phyloP scores from a whole-genome alignment of 1,284 basidiomycete species.

The Ustilago crameri region DNA sequence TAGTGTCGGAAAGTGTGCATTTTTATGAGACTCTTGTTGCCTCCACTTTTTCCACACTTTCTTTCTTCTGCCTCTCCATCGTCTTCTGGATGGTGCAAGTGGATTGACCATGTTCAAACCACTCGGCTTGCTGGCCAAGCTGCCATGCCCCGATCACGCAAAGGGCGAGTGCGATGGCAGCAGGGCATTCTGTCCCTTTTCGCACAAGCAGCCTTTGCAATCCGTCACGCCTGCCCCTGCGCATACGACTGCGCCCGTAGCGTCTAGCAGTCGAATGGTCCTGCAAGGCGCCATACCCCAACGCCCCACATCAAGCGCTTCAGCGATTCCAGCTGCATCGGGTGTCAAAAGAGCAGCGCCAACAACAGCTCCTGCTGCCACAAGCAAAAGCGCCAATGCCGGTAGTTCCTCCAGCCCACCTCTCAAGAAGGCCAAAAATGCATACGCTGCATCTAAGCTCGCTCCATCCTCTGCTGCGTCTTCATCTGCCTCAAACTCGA shows the following conservation, averaged over 20 bases:
- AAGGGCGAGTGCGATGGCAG: conserved; percentile 45
- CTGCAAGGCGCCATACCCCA: conserved; percentile 9
- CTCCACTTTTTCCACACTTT: not conserved
- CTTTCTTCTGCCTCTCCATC: not conserved
- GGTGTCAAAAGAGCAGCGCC: conserved; percentile 18
- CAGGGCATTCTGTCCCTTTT: conserved; percentile 49
- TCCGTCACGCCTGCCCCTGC: not conserved
- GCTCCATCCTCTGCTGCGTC: conserved; percentile 7
- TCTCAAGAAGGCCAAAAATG: conserved; percentile 45
- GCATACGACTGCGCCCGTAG: not conserved
- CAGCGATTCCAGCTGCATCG: not conserved
- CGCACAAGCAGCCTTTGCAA: conserved; percentile 27
- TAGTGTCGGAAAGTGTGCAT: not conserved
- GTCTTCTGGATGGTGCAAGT: not conserved
- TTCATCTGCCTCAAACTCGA: conserved; percentile 4
- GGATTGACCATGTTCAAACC: conserved; percentile 50
- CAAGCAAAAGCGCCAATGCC: conserved; percentile 2
- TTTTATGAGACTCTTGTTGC: not conserved
- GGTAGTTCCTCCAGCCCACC: conserved; percentile 11
- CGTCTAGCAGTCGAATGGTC: conserved; percentile 12
- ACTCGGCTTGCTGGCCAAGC: conserved; percentile 46
- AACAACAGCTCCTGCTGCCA: conserved; percentile 1
- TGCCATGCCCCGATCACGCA: conserved; percentile 56
- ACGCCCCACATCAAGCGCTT: not conserved
- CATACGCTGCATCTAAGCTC: conserved; percentile 27